Percentiles rank a stretch among this genome's conserved stretches.
Evolutionary conservation across 768 basidiomycete species (phyloP).

Genomic region (Naganishia vaughanmartiniae): DNA sequence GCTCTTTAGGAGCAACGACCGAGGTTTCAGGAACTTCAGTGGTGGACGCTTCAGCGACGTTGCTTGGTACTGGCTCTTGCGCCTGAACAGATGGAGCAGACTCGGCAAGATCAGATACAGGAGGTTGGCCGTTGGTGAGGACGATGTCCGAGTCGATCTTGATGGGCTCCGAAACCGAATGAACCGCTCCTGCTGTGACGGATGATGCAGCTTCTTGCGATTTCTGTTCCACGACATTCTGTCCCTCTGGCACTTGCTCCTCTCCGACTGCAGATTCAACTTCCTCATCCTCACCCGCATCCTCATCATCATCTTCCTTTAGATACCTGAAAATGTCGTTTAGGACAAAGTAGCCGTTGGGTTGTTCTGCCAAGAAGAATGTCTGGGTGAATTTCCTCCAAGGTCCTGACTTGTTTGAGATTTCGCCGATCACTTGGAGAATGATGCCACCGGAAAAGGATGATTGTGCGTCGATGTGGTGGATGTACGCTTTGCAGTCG

Average conservation of each 20-base stretch:
- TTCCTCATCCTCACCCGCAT: conserved; percentile 61
- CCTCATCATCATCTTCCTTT: conserved; percentile 86
- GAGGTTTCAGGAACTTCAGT: conserved; percentile 8
- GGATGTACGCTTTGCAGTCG: conserved; percentile 98
- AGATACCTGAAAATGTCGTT: conserved; percentile 99
- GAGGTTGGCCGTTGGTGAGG: neutral
- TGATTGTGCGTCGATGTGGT: conserved; percentile 95
- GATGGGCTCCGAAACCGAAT: neutral
- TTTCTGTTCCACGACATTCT: neutral
- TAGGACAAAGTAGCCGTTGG: conserved; percentile 97
- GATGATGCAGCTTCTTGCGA: neutral
- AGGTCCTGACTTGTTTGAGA: conserved; percentile 79
- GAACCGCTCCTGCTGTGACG: conserved; percentile 28
- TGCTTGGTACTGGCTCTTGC: conserved; percentile 4
- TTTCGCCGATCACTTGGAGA: conserved; percentile 99
- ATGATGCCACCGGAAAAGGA: conserved; percentile 93
- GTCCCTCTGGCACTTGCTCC: conserved; percentile 24
- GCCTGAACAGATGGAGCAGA: neutral
- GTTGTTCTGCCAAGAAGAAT: conserved; percentile 99
- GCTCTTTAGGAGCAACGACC: neutral
- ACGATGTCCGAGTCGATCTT: neutral
- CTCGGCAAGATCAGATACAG: neutral
- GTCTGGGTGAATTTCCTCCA: conserved; percentile 99
- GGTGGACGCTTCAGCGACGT: neutral
- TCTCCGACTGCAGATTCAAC: conserved; percentile 25